These are phyloP conservation scores for Thalassiosira oceanica DNA, from an alignment of 352 stramenopile species.

Conservation along the genomic window DNA sequence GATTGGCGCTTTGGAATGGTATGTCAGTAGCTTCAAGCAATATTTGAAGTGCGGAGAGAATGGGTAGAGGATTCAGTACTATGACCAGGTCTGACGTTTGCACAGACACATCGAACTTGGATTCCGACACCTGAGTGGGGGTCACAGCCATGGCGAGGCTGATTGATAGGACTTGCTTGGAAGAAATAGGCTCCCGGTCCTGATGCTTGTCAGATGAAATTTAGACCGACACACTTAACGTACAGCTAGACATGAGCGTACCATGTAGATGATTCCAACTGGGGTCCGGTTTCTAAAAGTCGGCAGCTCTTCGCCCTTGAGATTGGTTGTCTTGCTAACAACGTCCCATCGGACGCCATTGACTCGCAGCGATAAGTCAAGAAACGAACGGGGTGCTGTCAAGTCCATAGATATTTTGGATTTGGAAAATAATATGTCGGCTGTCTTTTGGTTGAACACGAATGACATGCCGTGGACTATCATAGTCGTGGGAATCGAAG, in stretches of 20 bases:
- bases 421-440: conserved; percentile 7
- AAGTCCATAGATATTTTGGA: background rate
- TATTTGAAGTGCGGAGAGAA: conserved; percentile 35
- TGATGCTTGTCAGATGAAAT: background rate
- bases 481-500: conserved; percentile 20
- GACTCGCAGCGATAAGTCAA: conserved; percentile 24
- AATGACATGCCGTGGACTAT: conserved; percentile 26
- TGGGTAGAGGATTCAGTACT: conserved; percentile 42
- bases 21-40: conserved; percentile 33
- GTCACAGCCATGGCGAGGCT: conserved; percentile 16
- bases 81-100: conserved; percentile 30
- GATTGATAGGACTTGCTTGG: conserved; percentile 11
- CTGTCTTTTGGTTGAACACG: conserved; percentile 14
- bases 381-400: conserved; percentile 1
- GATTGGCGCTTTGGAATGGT: no score
- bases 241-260: conserved; percentile 2
- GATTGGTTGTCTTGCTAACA: background rate
- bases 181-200: background rate
- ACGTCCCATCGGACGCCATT: conserved; percentile 14
- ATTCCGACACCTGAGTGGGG: conserved; percentile 21
- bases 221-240: background rate
- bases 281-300: conserved; percentile 3
- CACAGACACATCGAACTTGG: conserved; percentile 14
- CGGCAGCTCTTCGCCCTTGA: conserved; percentile 10
- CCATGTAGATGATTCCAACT: conserved; percentile 47